phyloP scores from a whole-genome alignment of 306 rosid genomes.

The Myrica gale region DNA sequence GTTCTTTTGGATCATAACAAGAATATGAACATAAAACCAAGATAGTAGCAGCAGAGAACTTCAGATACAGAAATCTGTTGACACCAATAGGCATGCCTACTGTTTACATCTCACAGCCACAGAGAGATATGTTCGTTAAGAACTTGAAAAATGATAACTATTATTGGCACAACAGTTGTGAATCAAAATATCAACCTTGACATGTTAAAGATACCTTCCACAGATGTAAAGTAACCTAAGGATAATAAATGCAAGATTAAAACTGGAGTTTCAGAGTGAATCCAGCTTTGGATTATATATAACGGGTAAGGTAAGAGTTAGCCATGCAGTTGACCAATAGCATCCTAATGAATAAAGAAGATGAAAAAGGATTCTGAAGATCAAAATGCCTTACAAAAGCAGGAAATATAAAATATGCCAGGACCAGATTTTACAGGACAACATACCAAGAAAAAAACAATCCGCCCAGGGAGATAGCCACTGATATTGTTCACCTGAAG shows the following conservation, averaged over 20 bases:
- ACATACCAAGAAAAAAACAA: slow-evolving; percentile 94
- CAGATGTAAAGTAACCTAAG: not conserved
- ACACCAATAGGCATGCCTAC: not conserved
- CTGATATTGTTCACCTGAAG: slow-evolving; percentile 96
- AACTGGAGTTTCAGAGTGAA: not conserved
- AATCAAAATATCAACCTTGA: not conserved
- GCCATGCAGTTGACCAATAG: not conserved
- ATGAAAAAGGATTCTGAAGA: not conserved
- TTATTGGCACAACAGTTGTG: not conserved
- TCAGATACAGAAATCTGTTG: not conserved
- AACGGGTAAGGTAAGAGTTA: not conserved
- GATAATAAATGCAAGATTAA: not conserved
- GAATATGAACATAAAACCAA: slow-evolving; percentile 14
- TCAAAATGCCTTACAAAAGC: slow-evolving; percentile 1
- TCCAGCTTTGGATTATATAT: not conserved
- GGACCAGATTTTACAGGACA: slow-evolving; percentile 23
- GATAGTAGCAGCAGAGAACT: not conserved
- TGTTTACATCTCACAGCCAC: not conserved
- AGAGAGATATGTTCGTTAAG: not conserved
- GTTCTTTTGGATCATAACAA: slow-evolving; percentile 22
- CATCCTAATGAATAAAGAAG: not conserved
- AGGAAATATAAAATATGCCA: not conserved
- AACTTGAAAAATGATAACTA: not conserved
- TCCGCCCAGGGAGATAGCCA: slow-evolving; percentile 98
- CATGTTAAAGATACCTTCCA: not conserved